These are phyloP conservation scores for Phyllosticta citribraziliensis DNA, from an alignment of 2,329 filamentous ascomycete genomes.

Conservation along the genomic window DNA sequence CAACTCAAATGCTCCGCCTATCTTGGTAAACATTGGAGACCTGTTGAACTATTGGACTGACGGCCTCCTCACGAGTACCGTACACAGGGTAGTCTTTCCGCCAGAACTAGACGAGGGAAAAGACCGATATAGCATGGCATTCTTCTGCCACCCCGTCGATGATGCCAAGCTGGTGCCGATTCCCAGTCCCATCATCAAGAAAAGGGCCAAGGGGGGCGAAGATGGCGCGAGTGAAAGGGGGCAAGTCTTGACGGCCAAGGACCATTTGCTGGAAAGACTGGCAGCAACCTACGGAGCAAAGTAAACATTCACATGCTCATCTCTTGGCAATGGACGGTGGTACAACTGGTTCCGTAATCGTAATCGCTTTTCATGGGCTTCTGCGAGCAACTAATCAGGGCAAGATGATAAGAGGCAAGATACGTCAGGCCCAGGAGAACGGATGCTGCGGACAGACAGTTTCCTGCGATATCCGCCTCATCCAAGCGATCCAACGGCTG, in stretches of 20 bases:
- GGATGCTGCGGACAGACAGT: neutral
- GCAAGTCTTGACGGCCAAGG: conserved; percentile 45
- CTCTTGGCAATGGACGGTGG: neutral
- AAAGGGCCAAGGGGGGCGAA: conserved; percentile 16
- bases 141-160: conserved; percentile 54
- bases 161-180: conserved; percentile 44
- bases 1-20: conserved; percentile 58
- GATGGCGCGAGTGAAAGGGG: conserved; percentile 28
- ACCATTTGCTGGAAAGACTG: conserved; percentile 49
- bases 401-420: no score
- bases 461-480: neutral
- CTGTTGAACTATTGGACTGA: conserved; percentile 80
- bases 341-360: no score
- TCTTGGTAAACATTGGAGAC: conserved; percentile 63
- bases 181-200: conserved; percentile 42
- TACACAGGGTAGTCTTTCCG: conserved; percentile 78
- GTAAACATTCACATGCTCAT: neutral
- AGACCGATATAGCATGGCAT: conserved; percentile 51
- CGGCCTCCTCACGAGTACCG: conserved; percentile 74
- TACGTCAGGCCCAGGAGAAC: neutral
- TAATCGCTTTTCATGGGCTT: no score
- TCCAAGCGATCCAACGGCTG: neutral
- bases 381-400: no score
- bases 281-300: conserved; percentile 47
- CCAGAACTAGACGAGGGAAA: conserved; percentile 23